These are phyloP conservation scores for Xylogone sp. DNA, from an alignment of 2,329 filamentous ascomycete species.

Conservation along the genomic window DNA sequence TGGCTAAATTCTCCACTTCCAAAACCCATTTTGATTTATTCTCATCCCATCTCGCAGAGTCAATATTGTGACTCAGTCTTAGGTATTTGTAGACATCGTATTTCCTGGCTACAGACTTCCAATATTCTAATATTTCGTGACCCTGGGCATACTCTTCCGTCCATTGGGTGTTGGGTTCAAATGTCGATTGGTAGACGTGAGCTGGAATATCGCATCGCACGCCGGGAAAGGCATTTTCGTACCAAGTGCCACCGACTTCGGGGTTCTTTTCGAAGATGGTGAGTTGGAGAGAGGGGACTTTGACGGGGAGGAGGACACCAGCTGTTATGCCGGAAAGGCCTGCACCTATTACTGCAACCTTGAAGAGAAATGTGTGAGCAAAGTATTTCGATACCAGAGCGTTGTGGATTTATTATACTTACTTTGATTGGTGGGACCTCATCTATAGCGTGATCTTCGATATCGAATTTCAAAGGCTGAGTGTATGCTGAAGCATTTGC, in stretches of 20 bases:
- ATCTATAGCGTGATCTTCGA: conserved; percentile 36
- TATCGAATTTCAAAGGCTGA: conserved; percentile 20
- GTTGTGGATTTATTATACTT: conserved; percentile 1
- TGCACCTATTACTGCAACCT: conserved; percentile 60
- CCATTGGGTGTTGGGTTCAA: conserved; percentile 66
- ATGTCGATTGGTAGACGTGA: conserved; percentile 64
- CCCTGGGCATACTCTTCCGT: conserved; percentile 64
- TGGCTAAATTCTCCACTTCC: conserved; percentile 33
- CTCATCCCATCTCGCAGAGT: conserved; percentile 52
- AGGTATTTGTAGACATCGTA: conserved; percentile 60
- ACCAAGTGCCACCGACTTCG: conserved; percentile 56
- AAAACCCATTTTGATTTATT: conserved; percentile 49
- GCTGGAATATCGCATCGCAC: conserved; percentile 22
- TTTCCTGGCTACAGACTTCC: conserved; percentile 58
- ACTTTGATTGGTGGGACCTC: conserved; percentile 4
- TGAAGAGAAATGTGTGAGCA: not conserved
- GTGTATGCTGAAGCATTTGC: not conserved
- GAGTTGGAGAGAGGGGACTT: conserved; percentile 64
- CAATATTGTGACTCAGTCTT: conserved; percentile 52
- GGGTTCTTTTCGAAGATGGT: conserved; percentile 66
- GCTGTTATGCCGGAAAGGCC: conserved; percentile 61
- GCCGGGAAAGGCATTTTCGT: conserved; percentile 40
- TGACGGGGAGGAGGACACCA: conserved; percentile 62
- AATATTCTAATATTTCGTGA: conserved; percentile 63
- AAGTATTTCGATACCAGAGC: too few relatives aligned